Conservation (phyloP, 306 rosid genomes). For the Cucumis hystrix region DNA sequence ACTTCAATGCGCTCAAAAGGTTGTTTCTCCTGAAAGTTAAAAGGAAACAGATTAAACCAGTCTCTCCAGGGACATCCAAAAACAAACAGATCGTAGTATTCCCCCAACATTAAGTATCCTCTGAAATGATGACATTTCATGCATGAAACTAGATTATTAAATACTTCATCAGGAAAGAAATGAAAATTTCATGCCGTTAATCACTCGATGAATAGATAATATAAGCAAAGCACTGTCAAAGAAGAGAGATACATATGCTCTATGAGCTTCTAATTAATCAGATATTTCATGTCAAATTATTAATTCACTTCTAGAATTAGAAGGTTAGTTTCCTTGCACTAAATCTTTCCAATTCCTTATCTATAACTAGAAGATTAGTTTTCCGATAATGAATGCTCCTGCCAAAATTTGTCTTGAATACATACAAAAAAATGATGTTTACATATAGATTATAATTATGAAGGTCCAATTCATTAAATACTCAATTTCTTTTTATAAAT, state of each 20-base stretch:
- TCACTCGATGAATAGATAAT: neutral
- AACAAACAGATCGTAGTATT: neutral
- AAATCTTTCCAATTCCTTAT: neutral
- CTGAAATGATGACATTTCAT: neutral
- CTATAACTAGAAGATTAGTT: no score
- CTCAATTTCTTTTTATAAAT: no score
- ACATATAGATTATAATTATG: no score
- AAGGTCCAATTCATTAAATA: no score
- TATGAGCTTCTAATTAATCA: neutral
- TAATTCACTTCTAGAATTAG: neutral
- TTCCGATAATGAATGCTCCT: no score
- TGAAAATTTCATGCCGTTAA: neutral
- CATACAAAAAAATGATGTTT: no score
- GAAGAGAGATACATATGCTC: neutral
- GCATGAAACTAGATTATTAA: neutral
- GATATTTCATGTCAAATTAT: neutral
- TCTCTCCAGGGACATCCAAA: no score
- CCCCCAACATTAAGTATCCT: neutral
- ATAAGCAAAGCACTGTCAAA: neutral
- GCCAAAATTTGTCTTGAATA: no score
- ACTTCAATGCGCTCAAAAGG: slow-evolving; percentile 97
- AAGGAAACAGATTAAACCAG: neutral
- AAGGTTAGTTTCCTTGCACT: neutral
- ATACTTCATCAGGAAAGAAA: neutral
- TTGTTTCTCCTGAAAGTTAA: slow-evolving; percentile 50